Evolutionary conservation across 2,329 filamentous ascomycete genomes (phyloP).

Genomic region (Penicillium sclerotiorum): DNA sequence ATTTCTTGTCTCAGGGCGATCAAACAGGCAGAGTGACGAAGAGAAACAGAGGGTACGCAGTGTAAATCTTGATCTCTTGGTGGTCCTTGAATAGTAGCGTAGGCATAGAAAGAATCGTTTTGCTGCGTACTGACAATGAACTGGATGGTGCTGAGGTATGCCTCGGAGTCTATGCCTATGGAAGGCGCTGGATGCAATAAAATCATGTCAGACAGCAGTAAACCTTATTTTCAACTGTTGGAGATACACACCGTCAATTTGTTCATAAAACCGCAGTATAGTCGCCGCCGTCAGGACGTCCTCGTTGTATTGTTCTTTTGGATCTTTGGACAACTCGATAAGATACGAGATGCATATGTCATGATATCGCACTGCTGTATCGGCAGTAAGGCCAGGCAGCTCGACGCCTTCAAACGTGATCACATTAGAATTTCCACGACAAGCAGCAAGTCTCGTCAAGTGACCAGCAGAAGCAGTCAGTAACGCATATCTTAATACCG

Average conservation of each 20-base stretch:
- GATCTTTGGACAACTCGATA: constrained; percentile 32
- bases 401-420: constrained; percentile 6
- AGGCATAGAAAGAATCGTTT: constrained; percentile 16
- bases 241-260: constrained; percentile 55
- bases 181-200: constrained; percentile 21
- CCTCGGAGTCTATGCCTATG: constrained; percentile 13
- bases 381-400: constrained; percentile 7
- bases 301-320: constrained; percentile 50
- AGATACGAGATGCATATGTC: constrained; percentile 31
- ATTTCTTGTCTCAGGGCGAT: constrained; percentile 52
- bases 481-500: constrained; percentile 13
- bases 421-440: background rate
- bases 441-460: constrained; percentile 2
- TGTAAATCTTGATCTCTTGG: constrained; percentile 10
- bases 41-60: constrained; percentile 25
- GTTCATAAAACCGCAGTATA: constrained; percentile 60
- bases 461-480: constrained; percentile 16
- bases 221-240: background rate
- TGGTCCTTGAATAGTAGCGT: constrained; percentile 16
- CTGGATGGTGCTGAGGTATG: constrained; percentile 17
- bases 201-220: background rate
- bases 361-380: constrained; percentile 30
- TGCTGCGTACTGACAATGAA: constrained; percentile 18
- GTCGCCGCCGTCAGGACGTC: constrained; percentile 59
- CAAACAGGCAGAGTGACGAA: constrained; percentile 46